A percentile compares a stretch with the other conserved stretches of the same genome.
Conservation (phyloP, 2,329 filamentous ascomycete genomes). For the Podosphaera fusca region DNA sequence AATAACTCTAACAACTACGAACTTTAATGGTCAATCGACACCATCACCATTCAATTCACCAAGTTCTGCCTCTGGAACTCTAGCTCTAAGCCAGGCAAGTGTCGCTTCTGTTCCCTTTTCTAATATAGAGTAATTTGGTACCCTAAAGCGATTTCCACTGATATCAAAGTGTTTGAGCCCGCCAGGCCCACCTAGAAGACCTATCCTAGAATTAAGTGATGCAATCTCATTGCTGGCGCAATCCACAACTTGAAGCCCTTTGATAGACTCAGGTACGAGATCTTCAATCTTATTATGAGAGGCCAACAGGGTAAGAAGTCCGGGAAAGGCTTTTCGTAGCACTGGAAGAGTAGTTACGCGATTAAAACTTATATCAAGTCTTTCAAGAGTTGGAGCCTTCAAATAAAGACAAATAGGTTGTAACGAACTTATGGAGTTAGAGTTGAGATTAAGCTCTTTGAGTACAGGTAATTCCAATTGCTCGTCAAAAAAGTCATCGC, state of each 20-base stretch:
- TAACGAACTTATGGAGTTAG: slow-evolving; percentile 51
- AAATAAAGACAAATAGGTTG: slow-evolving; percentile 41
- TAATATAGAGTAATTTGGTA: slow-evolving; percentile 63
- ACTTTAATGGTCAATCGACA: slow-evolving; percentile 7
- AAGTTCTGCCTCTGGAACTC: slow-evolving; percentile 34
- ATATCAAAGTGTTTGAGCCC: slow-evolving; percentile 48
- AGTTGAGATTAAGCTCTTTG: slow-evolving; percentile 51
- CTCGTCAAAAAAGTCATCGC: slow-evolving; percentile 40
- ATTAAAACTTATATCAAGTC: slow-evolving; percentile 65
- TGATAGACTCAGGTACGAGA: slow-evolving; percentile 48
- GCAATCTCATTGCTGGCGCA: slow-evolving; percentile 69
- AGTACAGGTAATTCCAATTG: slow-evolving; percentile 48
- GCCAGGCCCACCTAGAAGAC: slow-evolving; percentile 41
- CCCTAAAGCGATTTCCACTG: slow-evolving; percentile 65
- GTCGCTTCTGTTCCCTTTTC: slow-evolving; percentile 74
- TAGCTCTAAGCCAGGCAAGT: slow-evolving; percentile 55
- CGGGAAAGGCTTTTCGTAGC: slow-evolving; percentile 45
- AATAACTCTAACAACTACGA: too few relatives aligned
- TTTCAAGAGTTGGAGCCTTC: slow-evolving; percentile 49
- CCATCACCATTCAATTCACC: slow-evolving; percentile 7
- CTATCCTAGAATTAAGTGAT: slow-evolving; percentile 59
- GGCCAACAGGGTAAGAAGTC: slow-evolving; percentile 44
- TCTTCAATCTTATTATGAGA: slow-evolving; percentile 60
- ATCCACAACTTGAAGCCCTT: slow-evolving; percentile 54
- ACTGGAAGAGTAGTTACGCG: slow-evolving; percentile 47